Evolutionary conservation across 208 protist species (phyloP).

Genomic region (Blastocrithidia nonstop): DNA sequence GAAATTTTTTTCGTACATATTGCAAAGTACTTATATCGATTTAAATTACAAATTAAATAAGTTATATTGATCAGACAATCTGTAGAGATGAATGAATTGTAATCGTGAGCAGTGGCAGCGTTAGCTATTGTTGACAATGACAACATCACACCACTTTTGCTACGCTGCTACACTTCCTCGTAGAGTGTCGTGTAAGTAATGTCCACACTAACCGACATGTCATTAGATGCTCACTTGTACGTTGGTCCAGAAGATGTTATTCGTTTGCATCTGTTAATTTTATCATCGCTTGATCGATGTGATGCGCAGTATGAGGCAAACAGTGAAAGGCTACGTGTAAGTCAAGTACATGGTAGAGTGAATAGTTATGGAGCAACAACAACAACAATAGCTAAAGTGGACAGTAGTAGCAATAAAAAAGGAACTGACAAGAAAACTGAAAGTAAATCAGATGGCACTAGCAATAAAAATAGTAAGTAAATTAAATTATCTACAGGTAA

Average conservation of each 20-base stretch:
- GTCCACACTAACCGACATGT: constrained; percentile 19
- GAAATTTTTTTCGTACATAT: no score
- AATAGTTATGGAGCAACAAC: not conserved
- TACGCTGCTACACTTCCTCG: constrained; percentile 49
- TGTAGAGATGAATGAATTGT: no score
- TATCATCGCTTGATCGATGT: constrained; percentile 59
- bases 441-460: not conserved
- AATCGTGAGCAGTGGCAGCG: constrained; percentile 59
- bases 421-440: not conserved
- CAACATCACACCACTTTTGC: constrained; percentile 37
- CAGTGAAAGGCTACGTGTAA: constrained; percentile 1
- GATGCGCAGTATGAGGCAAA: constrained; percentile 22
- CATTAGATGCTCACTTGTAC: constrained; percentile 50
- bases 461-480: not conserved
- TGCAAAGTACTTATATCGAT: no score
- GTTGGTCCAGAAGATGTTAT: constrained; percentile 59
- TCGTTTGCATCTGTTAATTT: constrained; percentile 61
- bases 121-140: constrained; percentile 40
- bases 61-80: no score
- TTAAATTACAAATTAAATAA: no score
- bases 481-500: not conserved
- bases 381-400: not conserved
- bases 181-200: constrained; percentile 25
- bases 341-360: not conserved
- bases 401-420: not conserved